Percentiles rank a stretch among this genome's conserved stretches.
Evolutionary conservation across 805 yeast genomes (phyloP).

Genomic region (Kuraishia borneana): DNA sequence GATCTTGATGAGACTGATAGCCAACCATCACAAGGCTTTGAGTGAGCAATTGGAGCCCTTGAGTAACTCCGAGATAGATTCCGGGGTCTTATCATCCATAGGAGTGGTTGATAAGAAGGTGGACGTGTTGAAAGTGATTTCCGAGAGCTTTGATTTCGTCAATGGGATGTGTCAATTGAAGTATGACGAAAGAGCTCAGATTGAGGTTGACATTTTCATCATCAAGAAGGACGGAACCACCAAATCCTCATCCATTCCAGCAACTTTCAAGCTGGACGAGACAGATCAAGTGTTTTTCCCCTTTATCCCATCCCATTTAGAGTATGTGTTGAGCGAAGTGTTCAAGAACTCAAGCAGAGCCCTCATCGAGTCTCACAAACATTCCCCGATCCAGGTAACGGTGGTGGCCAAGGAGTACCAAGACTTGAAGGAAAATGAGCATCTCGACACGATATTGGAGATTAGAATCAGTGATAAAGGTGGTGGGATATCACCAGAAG

Average conservation of each 20-base stretch:
- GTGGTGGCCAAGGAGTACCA: conserved; percentile 22
- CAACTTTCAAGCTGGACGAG: background rate
- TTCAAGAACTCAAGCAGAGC: conserved; percentile 85
- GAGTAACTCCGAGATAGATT: conserved; percentile 22
- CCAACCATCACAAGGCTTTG: conserved; percentile 73
- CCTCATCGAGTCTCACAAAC: conserved; percentile 56
- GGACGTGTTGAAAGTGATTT: conserved; percentile 51
- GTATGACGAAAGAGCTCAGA: conserved; percentile 63
- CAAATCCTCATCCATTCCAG: background rate
- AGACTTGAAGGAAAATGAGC: background rate
- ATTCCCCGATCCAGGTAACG: conserved; percentile 35
- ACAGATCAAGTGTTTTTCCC: conserved; percentile 58
- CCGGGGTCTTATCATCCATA: conserved; percentile 30
- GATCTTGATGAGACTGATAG: conserved; percentile 75
- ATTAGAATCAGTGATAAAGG: conserved; percentile 80
- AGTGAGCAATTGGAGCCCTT: conserved; percentile 23
- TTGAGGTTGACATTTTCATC: conserved; percentile 35
- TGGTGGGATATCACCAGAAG: conserved; percentile 69
- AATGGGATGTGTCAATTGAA: conserved; percentile 76
- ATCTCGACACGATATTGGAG: conserved; percentile 26
- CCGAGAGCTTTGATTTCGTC: conserved; percentile 59
- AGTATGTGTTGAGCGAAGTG: conserved; percentile 78
- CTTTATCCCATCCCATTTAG: conserved; percentile 79
- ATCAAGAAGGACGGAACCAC: conserved; percentile 16
- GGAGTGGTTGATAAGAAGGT: conserved; percentile 63